Conservation (phyloP, 2,329 filamentous ascomycete genomes). For the Aspergillus clavatus region DNA sequence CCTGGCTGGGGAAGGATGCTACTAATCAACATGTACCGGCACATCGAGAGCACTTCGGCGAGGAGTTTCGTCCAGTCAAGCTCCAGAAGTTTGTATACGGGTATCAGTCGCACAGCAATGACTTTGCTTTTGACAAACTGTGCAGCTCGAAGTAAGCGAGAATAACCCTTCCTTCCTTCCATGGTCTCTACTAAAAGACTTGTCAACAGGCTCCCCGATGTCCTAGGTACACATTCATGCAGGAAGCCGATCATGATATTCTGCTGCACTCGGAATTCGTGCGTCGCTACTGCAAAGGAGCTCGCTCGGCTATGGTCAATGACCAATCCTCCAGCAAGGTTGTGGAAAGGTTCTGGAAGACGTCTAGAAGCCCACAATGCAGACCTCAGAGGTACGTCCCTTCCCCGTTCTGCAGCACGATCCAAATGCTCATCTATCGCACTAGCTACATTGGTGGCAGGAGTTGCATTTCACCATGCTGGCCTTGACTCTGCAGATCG, state of each 20-base stretch:
- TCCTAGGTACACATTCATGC: slow-evolving; percentile 63
- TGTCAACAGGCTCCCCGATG: slow-evolving; percentile 53
- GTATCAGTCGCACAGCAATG: slow-evolving; percentile 60
- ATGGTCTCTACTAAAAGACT: not conserved
- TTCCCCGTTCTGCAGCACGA: slow-evolving; percentile 1
- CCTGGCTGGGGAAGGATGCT: slow-evolving; percentile 68
- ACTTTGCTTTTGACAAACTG: slow-evolving; percentile 70
- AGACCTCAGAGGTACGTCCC: slow-evolving; percentile 53
- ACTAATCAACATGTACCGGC: slow-evolving; percentile 60
- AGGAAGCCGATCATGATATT: slow-evolving; percentile 79
- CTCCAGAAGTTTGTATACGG: slow-evolving; percentile 73
- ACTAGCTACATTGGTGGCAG: slow-evolving; percentile 47
- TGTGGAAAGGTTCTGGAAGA: slow-evolving; percentile 59
- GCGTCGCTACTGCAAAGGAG: slow-evolving; percentile 61
- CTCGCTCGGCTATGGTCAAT: slow-evolving; percentile 63
- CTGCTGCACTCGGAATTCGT: slow-evolving; percentile 70
- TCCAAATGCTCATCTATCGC: slow-evolving; percentile 7
- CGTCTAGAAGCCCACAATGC: slow-evolving; percentile 51
- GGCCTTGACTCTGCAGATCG: slow-evolving; percentile 65
- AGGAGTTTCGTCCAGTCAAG: slow-evolving; percentile 74
- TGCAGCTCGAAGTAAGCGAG: slow-evolving; percentile 55
- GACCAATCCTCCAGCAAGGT: slow-evolving; percentile 47
- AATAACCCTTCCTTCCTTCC: not conserved
- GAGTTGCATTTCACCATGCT: slow-evolving; percentile 79
- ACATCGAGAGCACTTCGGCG: slow-evolving; percentile 64